Conservation (phyloP, 805 yeast species). For the Pichia pseudocactophila region DNA sequence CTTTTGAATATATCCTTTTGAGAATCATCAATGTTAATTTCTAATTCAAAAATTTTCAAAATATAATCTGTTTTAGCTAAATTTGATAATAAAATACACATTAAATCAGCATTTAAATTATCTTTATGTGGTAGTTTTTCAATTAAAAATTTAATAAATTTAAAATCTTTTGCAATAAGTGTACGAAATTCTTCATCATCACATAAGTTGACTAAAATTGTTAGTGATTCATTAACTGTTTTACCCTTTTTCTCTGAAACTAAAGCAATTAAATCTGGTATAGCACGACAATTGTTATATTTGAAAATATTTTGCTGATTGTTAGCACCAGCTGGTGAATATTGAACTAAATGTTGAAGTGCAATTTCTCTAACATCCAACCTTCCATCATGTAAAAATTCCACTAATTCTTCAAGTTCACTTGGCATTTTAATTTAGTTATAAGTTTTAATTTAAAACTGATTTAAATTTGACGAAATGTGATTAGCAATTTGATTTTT, state of each 20-base stretch:
- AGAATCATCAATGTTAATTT: constrained; percentile 21
- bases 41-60: constrained; percentile 38
- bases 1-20: constrained; percentile 48
- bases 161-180: constrained; percentile 54
- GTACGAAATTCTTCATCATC: constrained; percentile 58
- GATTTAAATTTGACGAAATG: too few relatives aligned
- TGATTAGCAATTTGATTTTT: too few relatives aligned
- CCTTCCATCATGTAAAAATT: constrained; percentile 73
- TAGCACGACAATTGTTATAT: constrained; percentile 59
- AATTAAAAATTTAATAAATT: constrained; percentile 42
- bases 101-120: constrained; percentile 68
- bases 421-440: constrained; percentile 9
- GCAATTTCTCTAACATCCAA: constrained; percentile 78
- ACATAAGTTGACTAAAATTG: constrained; percentile 77
- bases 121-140: constrained; percentile 42
- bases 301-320: constrained; percentile 57
- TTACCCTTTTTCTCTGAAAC: constrained; percentile 45
- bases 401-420: constrained; percentile 42
- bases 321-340: constrained; percentile 52
- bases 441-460: too few relatives aligned
- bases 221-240: constrained; percentile 57
- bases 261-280: constrained; percentile 59
- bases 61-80: constrained; percentile 70
- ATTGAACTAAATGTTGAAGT: constrained; percentile 73
- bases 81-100: constrained; percentile 78